Conservation (phyloP, 2,329 filamentous ascomycete genomes). For the Ceratocystis cubensis region DNA sequence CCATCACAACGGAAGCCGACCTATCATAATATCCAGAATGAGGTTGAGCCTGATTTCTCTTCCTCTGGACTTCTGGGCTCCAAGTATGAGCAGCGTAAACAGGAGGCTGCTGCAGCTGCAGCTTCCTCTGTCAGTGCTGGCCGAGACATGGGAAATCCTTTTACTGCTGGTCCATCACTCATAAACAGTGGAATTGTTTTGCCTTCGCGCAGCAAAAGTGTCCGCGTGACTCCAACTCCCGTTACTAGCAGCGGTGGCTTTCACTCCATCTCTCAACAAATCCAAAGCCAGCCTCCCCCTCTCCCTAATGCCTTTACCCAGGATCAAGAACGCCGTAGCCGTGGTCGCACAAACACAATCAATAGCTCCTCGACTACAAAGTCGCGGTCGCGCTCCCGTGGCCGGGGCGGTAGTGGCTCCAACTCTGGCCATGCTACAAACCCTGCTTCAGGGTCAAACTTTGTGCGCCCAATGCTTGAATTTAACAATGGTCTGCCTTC, state of each 20-base stretch:
- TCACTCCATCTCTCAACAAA: slow-evolving; percentile 16
- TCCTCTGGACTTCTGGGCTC: slow-evolving; percentile 40
- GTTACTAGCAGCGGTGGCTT: slow-evolving; percentile 12
- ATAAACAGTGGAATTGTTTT: slow-evolving; percentile 32
- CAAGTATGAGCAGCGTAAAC: slow-evolving; percentile 37
- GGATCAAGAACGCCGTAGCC: slow-evolving; percentile 14
- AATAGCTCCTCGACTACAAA: background rate
- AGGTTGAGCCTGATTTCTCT: slow-evolving; percentile 35
- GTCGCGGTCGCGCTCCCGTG: slow-evolving; percentile 25
- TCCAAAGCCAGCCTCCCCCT: slow-evolving; percentile 5
- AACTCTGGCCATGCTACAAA: slow-evolving; percentile 22
- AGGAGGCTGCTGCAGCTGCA: slow-evolving; percentile 24
- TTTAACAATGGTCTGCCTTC: slow-evolving; percentile 48
- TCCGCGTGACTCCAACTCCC: background rate
- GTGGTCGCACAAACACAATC: slow-evolving; percentile 14
- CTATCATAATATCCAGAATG: slow-evolving; percentile 6
- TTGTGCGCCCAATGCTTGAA: slow-evolving; percentile 41
- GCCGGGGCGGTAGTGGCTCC: slow-evolving; percentile 23
- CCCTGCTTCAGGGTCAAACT: background rate
- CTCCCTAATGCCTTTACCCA: slow-evolving; percentile 17
- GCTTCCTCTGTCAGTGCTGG: slow-evolving; percentile 26
- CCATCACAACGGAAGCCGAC: slow-evolving; percentile 9
- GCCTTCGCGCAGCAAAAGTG: slow-evolving; percentile 16
- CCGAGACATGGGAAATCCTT: slow-evolving; percentile 31
- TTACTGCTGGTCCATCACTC: slow-evolving; percentile 45